Evolutionary conservation across 2,329 filamentous ascomycete genomes (phyloP), one percentile per base, ranked within the genome.

Genomic region (Monosporascus ibericus): DNA sequence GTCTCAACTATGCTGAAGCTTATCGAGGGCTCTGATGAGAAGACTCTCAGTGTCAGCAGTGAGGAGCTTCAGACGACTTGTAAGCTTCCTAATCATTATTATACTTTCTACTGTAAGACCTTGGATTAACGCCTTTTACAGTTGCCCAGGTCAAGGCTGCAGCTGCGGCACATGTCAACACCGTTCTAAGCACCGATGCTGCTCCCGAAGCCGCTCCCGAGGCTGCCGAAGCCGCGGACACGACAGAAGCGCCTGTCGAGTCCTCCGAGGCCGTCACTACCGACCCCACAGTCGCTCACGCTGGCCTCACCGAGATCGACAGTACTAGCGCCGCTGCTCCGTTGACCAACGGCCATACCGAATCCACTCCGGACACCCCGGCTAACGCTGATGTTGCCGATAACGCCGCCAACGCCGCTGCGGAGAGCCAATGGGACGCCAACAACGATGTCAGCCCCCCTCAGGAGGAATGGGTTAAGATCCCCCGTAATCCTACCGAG

Each of bases 1-100:
- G 88, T 94, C 24, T 74, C 81, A 50, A 82, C 87, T 52, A 90
- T 90, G 72, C 71, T 89, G 64, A 91, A 88, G 75, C 77, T 95
- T 53, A 87, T 91, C 51, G 78, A 89, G 53, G 88, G 87, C 36
- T 78, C 82, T 25, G 77, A 84, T 15, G 88, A 92, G 58, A 75
- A 75, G 54, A 83, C 88, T 2, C 71, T 75, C 58, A 86, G 81
- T 59, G 86, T 88, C 27, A 75, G 78, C 48, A 85, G 86, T 52
- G 81, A 86, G 36, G 68, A 77, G 56, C 77, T 90, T 24, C 72
- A 82, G 60, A 84, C 88, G 25, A 89, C 85, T 39, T 94, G 89
- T 92, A 75, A 69, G 85, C 74, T 54, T 53, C 3, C 44, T 17
- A 9, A 8, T 48, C 37, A 30, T 7, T 9, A 11, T 11, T 30